These are phyloP conservation scores for Mycena vulgaris DNA, from an alignment of 768 basidiomycete genomes.

Conservation along the genomic window DNA sequence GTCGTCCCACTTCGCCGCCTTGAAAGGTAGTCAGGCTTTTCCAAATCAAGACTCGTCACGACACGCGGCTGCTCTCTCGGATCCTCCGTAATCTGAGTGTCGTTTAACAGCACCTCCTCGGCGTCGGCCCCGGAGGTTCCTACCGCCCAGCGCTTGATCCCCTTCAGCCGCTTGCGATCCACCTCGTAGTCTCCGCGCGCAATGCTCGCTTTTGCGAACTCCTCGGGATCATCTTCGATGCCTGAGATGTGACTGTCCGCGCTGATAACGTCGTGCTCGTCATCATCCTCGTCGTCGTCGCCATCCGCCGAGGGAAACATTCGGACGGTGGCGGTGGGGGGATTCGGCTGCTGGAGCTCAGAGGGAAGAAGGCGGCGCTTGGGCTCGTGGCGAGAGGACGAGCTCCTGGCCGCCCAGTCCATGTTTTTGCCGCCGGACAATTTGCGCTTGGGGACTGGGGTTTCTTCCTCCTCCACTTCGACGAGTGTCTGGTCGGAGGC, in stretches of 20 bases:
- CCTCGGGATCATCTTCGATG: slow-evolving; percentile 21
- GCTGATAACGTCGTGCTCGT: slow-evolving; percentile 5
- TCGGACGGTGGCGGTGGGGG: too few relatives aligned
- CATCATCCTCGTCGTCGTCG: neutral
- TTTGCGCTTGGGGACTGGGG: too few relatives aligned
- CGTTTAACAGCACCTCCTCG: slow-evolving; percentile 8
- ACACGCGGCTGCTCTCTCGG: slow-evolving; percentile 18
- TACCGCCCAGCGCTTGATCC: slow-evolving; percentile 9
- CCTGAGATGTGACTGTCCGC: slow-evolving; percentile 11
- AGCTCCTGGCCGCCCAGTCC: neutral
- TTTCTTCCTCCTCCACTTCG: neutral
- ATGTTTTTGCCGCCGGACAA: neutral
- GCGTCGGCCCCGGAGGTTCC: neutral
- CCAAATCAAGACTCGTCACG: slow-evolving; percentile 22
- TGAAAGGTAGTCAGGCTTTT: slow-evolving; percentile 24
- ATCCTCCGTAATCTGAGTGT: slow-evolving; percentile 14
- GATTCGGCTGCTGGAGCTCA: neutral
- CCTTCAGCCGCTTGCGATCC: neutral
- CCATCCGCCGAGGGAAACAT: too few relatives aligned
- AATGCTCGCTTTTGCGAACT: slow-evolving; percentile 3
- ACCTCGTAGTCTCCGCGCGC: slow-evolving; percentile 5
- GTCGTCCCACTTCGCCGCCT: neutral
- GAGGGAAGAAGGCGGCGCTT: too few relatives aligned
- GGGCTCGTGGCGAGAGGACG: neutral
- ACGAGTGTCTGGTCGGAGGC: neutral